Base-by-base conservation (phyloP, 805 yeast species). In the Zygoascus biomembranicola region DNA sequence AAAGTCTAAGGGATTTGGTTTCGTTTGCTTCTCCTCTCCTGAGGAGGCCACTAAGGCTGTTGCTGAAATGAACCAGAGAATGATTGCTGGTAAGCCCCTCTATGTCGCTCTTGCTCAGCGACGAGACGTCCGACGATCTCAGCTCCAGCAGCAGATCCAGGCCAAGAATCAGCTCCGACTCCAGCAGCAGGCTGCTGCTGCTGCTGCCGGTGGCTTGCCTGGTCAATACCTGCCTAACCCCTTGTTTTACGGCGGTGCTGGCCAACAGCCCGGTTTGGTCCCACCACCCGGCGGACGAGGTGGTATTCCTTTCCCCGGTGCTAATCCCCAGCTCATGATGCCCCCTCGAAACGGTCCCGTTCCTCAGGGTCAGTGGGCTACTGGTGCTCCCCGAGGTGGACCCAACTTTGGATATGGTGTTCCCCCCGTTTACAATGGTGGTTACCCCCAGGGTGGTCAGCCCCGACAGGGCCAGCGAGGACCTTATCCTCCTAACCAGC, bases 1-100 rank as follows among this genome's bases (percentile, higher is more conserved):
- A 66, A 89, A 89, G 77, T 89, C 97, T 60, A 92, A 88, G 79
- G 98, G 98, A 63, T 94, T 94, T 72, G 99, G 99, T 69, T 94
- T 94, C 71, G 99, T 94, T 64, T 90, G 99, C 77, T 94, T 85
- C 86, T 83, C 96, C 54, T 74, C 94, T 60, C 97, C 98, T 69
- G 99, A 94, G 74, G 99, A 94, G 82, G 99, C 99, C 64, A 87
- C 96, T 67, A 90, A 89, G 77, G 99, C 99, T 61, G 89, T 92
- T 72, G 80, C 92, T 65, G 99, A 92, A 79, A 90, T 92, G 96
- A 90, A 92, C 82, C 97, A 90, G 77, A 87, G 90, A 72, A 86
- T 92, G 85, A 82, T 94, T 65, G 84, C 82, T 64, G 89, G 90
- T 71, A 94, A 94, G 81, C 99, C 98, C 67, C 80, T 94, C 70